Evolutionary conservation across 2,329 filamentous ascomycete species (phyloP).

Genomic region (Penicillium sp.): DNA sequence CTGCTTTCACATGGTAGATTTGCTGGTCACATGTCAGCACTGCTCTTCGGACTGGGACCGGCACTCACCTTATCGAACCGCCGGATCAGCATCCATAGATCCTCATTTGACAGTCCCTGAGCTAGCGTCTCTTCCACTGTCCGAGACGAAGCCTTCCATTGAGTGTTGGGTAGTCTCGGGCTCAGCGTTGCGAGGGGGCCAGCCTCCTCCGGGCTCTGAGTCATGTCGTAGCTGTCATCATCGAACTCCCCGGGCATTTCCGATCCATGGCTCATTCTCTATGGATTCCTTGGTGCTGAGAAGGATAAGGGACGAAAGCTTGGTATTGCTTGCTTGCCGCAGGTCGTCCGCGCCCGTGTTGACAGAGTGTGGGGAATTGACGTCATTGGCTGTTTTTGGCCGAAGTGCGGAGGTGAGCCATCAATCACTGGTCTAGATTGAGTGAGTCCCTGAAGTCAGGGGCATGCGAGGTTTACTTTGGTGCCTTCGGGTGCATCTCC

Average conservation of each 20-base stretch:
- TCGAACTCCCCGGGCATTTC: slow-evolving; percentile 10
- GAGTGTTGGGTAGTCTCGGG: slow-evolving; percentile 6
- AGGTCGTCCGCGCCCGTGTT: background rate
- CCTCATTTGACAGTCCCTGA: slow-evolving; percentile 69
- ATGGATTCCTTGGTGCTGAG: background rate
- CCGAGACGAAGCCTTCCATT: slow-evolving; percentile 23
- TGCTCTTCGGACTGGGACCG: background rate
- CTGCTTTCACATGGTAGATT: slow-evolving; percentile 71
- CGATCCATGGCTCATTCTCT: slow-evolving; percentile 14
- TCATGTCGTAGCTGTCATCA: slow-evolving; percentile 7
- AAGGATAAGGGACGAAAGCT: background rate
- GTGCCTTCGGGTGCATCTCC: no score
- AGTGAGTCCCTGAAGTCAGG: background rate
- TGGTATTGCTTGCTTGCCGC: slow-evolving; percentile 6
- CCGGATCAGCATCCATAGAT: slow-evolving; percentile 70
- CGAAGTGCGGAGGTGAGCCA: background rate
- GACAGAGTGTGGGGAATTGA: slow-evolving; percentile 7
- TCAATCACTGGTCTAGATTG: background rate
- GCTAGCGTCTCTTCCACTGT: slow-evolving; percentile 53
- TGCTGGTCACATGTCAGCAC: slow-evolving; percentile 48
- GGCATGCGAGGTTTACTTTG: background rate
- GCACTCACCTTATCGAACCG: slow-evolving; percentile 70
- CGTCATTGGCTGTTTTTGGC: slow-evolving; percentile 13
- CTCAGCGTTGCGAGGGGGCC: slow-evolving; percentile 11
- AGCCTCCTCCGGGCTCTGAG: slow-evolving; percentile 8